phyloP scores from a whole-genome alignment of 169 alveolate genomes.

The Cryptosporidium sp. region DNA sequence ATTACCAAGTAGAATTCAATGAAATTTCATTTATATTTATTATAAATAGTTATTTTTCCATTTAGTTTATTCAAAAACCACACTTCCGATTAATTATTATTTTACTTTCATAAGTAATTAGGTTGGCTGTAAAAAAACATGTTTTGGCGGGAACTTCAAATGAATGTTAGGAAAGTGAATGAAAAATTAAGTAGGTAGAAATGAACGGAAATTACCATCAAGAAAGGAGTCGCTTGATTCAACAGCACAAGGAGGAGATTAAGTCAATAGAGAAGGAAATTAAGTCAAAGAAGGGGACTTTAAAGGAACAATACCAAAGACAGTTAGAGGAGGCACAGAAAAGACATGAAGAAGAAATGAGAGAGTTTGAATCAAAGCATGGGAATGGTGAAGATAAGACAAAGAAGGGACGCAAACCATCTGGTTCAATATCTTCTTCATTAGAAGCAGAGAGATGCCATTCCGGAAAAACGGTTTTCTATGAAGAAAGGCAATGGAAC shows the following conservation, averaged over 20 bases:
- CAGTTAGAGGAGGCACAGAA: slow-evolving; percentile 15
- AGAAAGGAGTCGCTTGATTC: slow-evolving; percentile 73
- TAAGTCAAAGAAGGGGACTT: slow-evolving; percentile 44
- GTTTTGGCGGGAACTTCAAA: slow-evolving; percentile 8
- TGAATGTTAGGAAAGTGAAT: neutral
- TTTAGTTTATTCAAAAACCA: neutral
- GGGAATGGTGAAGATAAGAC: neutral
- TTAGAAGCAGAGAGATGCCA: neutral
- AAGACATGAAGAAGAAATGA: slow-evolving; percentile 51
- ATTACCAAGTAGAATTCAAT: neutral
- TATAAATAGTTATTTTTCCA: no score
- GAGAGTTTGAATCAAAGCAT: slow-evolving; percentile 30
- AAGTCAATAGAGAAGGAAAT: slow-evolving; percentile 61
- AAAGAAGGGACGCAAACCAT: neutral
- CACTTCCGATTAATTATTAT: neutral
- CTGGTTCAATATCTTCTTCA: neutral
- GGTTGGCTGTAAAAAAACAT: neutral
- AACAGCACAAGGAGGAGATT: slow-evolving; percentile 60
- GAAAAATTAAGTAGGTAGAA: neutral
- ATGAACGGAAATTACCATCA: slow-evolving; percentile 61
- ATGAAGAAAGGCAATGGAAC: slow-evolving; percentile 69
- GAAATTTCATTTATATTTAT: neutral
- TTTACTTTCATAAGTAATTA: neutral
- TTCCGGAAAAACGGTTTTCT: neutral
- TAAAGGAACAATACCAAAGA: slow-evolving; percentile 42